Percentiles rank a stretch among this genome's conserved stretches.
These are phyloP conservation scores for Suillus variegatus DNA, from an alignment of 768 basidiomycete genomes.

Conservation along the genomic window DNA sequence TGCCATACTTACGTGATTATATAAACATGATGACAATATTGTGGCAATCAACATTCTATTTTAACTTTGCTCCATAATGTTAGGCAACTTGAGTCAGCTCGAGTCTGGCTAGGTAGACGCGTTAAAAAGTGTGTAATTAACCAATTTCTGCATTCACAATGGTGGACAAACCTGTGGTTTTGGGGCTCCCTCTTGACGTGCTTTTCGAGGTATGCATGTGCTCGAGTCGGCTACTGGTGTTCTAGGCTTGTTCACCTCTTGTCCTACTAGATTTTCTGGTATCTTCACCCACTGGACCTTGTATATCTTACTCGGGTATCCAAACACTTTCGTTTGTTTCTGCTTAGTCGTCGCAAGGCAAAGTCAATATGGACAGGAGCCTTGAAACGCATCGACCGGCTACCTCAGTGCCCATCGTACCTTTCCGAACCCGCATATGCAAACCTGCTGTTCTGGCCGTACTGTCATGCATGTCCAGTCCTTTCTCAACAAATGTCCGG, in stretches of 20 bases:
- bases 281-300: not conserved
- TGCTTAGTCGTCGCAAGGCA: conserved; percentile 6
- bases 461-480: not conserved
- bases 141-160: not conserved
- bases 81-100: not conserved
- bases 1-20: not conserved
- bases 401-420: conserved; percentile 1
- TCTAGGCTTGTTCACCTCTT: not conserved
- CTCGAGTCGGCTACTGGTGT: not conserved
- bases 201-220: not conserved
- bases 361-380: conserved; percentile 2
- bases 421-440: conserved; percentile 8
- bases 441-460: conserved; percentile 1
- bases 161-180: not conserved
- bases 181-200: not conserved
- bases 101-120: not conserved
- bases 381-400: not conserved
- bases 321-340: conserved; percentile 5
- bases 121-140: too few relatives aligned
- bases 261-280: not conserved
- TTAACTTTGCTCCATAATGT: not conserved
- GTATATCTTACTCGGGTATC: not conserved
- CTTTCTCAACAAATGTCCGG: not conserved
- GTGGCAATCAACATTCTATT: not conserved
- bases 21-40: not conserved